Evolutionary conservation across 2,329 filamentous ascomycete species (phyloP), one percentile per base, ranked within the genome.

Genomic region (Fusarium sp.): DNA sequence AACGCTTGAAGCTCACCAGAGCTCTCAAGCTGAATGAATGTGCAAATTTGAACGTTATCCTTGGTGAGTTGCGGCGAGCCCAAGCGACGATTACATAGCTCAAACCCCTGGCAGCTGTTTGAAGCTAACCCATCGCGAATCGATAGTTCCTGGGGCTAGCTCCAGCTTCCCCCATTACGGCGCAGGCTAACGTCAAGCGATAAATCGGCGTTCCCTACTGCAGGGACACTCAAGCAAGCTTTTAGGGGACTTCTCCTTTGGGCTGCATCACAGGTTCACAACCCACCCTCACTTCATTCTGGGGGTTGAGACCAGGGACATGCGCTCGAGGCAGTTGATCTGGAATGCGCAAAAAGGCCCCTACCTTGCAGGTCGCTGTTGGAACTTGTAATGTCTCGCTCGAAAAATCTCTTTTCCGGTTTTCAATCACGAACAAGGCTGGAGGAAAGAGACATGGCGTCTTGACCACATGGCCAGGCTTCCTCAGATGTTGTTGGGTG

Each of bases 141-240:
- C 65, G 58, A 68, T 68, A 68, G 65, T 68, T 23, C 57, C 60
- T 61, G 49, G 36, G 59, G 53, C 67, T 70, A 69, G 29, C 25
- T 19, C 33, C 29, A 45, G 35, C 43, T 39, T 54, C 17, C 32
- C 32, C 44, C 49, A 33, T 27, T 36, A 32, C 49, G 47, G 49
- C 49, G 33, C 35, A 11, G 32, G 21, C 37, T 19, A 19, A 19
- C 19, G 19, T 19, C 38, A 55, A 21, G 29, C 23, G 17, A 44
- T 27, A 25, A 14, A 29, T n/a, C 39, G 25, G 39, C 49, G 50
- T 36, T 33, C 29, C 45, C 55, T 65, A 53, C 56, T 65, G 61
- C 61, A 64, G 61, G 61, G 44, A 64, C 61, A 64, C 14, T 48
- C 55, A 49, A 31, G 32, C 37, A 53, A 48, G 39, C 37, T 37